Evolutionary conservation across 1,284 basidiomycete genomes (phyloP).

Genomic region (Ustilago xerochloae): DNA sequence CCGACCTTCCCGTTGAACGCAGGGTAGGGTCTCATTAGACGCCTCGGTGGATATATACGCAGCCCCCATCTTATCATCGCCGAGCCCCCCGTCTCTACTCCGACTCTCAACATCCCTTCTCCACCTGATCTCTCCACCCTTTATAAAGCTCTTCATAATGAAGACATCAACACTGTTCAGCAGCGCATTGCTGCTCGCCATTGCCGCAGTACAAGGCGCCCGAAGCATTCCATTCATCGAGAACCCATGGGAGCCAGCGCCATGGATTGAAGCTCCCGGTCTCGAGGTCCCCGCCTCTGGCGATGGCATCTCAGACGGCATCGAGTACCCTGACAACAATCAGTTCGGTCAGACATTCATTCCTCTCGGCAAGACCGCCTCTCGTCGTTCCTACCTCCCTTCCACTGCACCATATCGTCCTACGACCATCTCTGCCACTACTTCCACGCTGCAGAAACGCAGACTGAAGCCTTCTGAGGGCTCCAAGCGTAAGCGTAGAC

Average conservation of each 20-base stretch:
- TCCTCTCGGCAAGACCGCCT: neutral
- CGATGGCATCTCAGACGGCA: constrained; percentile 3
- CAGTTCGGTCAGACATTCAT: neutral
- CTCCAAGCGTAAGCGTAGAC: neutral
- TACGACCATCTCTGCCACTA: neutral
- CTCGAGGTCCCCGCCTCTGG: neutral
- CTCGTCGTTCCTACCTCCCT: neutral
- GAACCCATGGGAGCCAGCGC: no score
- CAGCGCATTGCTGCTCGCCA: neutral
- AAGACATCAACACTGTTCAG: neutral
- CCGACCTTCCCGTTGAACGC: no score
- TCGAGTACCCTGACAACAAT: neutral
- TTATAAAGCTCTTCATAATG: no score
- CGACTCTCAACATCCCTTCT: neutral
- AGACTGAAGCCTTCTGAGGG: no score
- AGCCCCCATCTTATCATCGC: no score
- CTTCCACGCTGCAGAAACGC: no score
- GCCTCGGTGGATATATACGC: neutral
- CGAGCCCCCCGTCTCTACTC: no score
- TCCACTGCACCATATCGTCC: neutral
- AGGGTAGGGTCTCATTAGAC: neutral
- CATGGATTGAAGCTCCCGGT: neutral
- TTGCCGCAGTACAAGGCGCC: neutral
- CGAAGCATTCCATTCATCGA: neutral
- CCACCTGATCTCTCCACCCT: no score